Base-by-base conservation (phyloP, 768 basidiomycete species). In the Cystofilobasidium bisporidii region DNA sequence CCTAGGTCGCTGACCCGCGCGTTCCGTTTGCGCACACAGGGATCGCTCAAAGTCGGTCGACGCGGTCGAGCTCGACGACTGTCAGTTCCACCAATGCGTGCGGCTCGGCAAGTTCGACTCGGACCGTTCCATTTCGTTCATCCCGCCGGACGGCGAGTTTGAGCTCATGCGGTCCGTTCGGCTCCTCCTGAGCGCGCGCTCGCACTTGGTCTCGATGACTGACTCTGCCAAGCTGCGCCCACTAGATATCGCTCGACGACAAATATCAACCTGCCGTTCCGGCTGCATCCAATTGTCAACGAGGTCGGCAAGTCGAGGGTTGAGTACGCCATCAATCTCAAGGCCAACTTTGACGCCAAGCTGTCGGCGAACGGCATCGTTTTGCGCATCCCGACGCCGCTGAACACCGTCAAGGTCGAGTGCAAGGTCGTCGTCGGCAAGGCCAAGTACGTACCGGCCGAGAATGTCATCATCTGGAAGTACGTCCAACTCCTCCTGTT, bases 61-160 rank as follows among this genome's bases (percentile, higher is more conserved):
- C 4, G 15, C 96, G 2, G 96, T 99, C 72, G 96, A 99, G 79
- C 96, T 99, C 89, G 96, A 99, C 77, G 96, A 98, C 74, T 91
- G 97, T 80, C 97, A 97, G 77, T 99, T 99, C 80, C 96, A 99
- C 75, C 96, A 99, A 82, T 99, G 96, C 74, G 96, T 98, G 15
- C 90, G 96, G 14, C 82, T 99, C 28, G 88, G 92, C 14, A 85
- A 94, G 10, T 99, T 99, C 75, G 96, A 99, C 75, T 97, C 96
- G 77, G 94, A 99, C 79, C 87, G 96, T 69, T 98, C 94, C 0
- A 99, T 98, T 75, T 92, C 90, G 41, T 99, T 99, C 80, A 99
- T 98, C 73, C 96, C 96, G 0, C 94, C 96, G 4, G 94, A 98
- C 75, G 96, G 96, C 74, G 94, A 97, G 76, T 98, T 99, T 74